Conservation (phyloP, 1,284 basidiomycete genomes). For the Hymenochaete sp. region DNA sequence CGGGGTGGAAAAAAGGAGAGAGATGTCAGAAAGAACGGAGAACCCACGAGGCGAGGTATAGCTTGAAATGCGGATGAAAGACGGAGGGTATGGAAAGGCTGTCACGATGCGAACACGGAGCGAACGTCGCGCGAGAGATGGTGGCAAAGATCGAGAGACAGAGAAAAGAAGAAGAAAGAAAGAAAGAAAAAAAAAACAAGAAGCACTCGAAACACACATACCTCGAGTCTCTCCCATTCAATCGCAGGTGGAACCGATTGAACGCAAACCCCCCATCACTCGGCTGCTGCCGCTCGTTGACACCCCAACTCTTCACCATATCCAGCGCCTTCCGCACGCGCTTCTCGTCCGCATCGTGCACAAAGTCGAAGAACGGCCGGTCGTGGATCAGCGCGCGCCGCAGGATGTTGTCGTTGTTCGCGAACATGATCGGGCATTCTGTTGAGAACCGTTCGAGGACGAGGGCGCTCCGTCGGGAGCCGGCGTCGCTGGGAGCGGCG, state of each 20-base stretch:
- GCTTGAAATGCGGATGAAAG: too few relatives aligned
- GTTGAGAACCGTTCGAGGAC: constrained; percentile 66
- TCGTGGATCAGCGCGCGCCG: constrained; percentile 46
- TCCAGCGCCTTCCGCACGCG: constrained; percentile 62
- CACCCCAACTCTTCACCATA: constrained; percentile 68
- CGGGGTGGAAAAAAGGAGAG: too few relatives aligned
- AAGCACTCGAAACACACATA: too few relatives aligned
- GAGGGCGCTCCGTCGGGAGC: constrained; percentile 52
- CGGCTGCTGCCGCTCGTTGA: constrained; percentile 69
- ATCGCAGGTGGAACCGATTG: constrained; percentile 51
- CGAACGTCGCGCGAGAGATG: neutral
- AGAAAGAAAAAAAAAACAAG: neutral
- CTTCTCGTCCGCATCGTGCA: constrained; percentile 42
- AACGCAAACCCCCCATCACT: constrained; percentile 75
- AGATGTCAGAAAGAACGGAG: too few relatives aligned
- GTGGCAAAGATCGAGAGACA: constrained; percentile 9
- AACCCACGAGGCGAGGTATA: too few relatives aligned
- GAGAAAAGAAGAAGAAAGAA: constrained; percentile 1
- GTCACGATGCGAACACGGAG: too few relatives aligned
- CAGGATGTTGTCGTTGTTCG: constrained; percentile 61
- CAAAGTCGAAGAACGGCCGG: constrained; percentile 68
- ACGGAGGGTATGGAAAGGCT: too few relatives aligned
- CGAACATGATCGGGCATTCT: constrained; percentile 54
- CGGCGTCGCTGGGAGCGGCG: constrained; percentile 41
- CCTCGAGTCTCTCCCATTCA: constrained; percentile 53